Percentiles rank a stretch among this genome's conserved stretches.
These are phyloP conservation scores for Elongisporangium senticosum DNA, from an alignment of 352 stramenopile species.

Conservation along the genomic window DNA sequence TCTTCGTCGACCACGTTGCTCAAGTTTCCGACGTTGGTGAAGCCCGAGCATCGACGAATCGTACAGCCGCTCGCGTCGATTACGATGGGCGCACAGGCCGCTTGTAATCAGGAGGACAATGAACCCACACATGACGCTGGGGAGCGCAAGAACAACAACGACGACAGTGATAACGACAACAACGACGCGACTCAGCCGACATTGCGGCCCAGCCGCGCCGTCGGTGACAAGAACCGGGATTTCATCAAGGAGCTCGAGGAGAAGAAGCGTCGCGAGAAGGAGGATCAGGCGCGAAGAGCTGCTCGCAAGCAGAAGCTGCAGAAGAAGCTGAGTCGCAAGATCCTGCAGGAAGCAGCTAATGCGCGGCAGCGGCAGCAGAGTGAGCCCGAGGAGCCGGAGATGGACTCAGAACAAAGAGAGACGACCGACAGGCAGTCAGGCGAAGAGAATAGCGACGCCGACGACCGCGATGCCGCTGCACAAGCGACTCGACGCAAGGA, in stretches of 20 bases:
- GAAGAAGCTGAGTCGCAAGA: conserved; percentile 48
- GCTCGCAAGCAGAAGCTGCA: conserved; percentile 52
- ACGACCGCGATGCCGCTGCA: conserved; percentile 8
- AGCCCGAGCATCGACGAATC: conserved; percentile 14
- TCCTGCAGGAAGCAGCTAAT: conserved; percentile 37
- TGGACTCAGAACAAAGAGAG: conserved; percentile 3
- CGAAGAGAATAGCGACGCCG: conserved; percentile 14
- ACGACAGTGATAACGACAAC: conserved; percentile 19
- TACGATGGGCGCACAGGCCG: not conserved
- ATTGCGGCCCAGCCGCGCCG: conserved; percentile 1
- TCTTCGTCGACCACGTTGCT: conserved; percentile 12
- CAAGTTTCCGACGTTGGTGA: conserved; percentile 36
- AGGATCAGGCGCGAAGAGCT: conserved; percentile 36
- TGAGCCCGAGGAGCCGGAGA: conserved; percentile 18
- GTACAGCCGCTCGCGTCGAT: not conserved
- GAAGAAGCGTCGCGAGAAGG: conserved; percentile 62
- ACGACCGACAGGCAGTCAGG: conserved; percentile 9
- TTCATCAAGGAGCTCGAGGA: conserved; percentile 71
- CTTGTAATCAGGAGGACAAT: conserved; percentile 45
- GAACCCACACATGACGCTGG: conserved; percentile 1
- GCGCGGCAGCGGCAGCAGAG: conserved; percentile 21
- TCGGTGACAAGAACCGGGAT: conserved; percentile 49
- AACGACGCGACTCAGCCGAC: conserved; percentile 17
- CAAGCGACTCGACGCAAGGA: conserved; percentile 19
- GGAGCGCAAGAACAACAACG: conserved; percentile 8